A percentile compares a stretch with the other conserved stretches of the same genome.
These are phyloP conservation scores for Penicillium angulare DNA, from an alignment of 495 filamentous ascomycete genomes.

Conservation along the genomic window DNA sequence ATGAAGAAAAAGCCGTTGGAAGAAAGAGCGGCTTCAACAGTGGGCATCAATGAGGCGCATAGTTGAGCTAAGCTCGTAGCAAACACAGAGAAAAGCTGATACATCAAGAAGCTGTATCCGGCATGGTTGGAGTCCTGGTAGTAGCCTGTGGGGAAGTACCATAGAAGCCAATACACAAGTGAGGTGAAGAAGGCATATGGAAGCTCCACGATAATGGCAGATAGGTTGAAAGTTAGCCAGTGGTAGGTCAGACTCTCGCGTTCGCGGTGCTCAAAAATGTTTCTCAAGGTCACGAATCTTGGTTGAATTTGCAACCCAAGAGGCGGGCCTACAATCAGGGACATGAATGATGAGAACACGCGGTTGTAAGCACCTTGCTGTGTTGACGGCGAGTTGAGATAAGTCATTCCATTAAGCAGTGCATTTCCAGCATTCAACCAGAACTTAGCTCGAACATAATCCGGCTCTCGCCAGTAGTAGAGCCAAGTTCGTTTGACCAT, in stretches of 20 bases:
- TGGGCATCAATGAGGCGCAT: constrained; percentile 10
- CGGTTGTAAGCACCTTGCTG: neutral
- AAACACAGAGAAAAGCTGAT: constrained; percentile 11
- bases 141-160: constrained; percentile 38
- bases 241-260: constrained; percentile 38
- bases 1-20: constrained; percentile 18
- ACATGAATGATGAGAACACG: constrained; percentile 10
- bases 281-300: constrained; percentile 37
- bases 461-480: constrained; percentile 10
- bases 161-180: constrained; percentile 37
- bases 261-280: constrained; percentile 37
- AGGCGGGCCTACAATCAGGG: constrained; percentile 31
- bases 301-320: constrained; percentile 42
- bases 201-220: constrained; percentile 40
- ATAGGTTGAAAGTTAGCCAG: constrained; percentile 43
- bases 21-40: constrained; percentile 2
- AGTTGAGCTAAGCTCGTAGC: constrained; percentile 15
- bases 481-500: constrained; percentile 3
- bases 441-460: constrained; percentile 7
- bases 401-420: constrained; percentile 22
- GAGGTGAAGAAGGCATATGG: constrained; percentile 37
- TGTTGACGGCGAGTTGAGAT: neutral
- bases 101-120: constrained; percentile 17
- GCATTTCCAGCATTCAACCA: constrained; percentile 8
- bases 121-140: constrained; percentile 3